Evolutionary conservation across 805 yeast species (phyloP).

Genomic region (Saturnispora saitoi): DNA sequence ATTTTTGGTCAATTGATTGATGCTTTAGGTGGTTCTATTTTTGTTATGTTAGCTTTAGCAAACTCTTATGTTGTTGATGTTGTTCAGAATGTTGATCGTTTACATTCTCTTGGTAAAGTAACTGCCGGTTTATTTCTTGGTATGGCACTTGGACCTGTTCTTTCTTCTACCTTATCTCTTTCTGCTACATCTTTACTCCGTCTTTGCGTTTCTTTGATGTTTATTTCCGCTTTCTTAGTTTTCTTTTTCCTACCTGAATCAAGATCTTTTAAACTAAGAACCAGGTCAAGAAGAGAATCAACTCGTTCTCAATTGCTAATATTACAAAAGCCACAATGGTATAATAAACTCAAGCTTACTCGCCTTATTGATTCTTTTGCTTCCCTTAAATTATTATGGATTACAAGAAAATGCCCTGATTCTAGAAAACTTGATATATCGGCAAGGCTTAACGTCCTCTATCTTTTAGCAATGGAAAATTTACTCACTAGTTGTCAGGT

Average conservation of each 20-base stretch:
- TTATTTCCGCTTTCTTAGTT: slow-evolving; percentile 29
- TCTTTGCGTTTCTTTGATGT: slow-evolving; percentile 22
- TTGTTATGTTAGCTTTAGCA: slow-evolving; percentile 46
- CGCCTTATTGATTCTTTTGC: slow-evolving; percentile 11
- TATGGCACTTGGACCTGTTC: slow-evolving; percentile 54
- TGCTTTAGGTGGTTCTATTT: slow-evolving; percentile 54
- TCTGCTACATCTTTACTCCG: slow-evolving; percentile 25
- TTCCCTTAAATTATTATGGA: slow-evolving; percentile 40
- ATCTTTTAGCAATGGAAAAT: slow-evolving; percentile 41
- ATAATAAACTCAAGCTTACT: slow-evolving; percentile 10
- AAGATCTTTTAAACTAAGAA: slow-evolving; percentile 45
- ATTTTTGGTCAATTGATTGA: slow-evolving; percentile 38
- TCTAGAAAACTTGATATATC: slow-evolving; percentile 20
- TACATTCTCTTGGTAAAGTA: slow-evolving; percentile 48
- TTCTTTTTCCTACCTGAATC: slow-evolving; percentile 51
- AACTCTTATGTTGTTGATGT: slow-evolving; percentile 72
- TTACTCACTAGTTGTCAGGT: slow-evolving; percentile 32
- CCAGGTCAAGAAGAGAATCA: slow-evolving; percentile 36
- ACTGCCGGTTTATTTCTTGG: slow-evolving; percentile 55
- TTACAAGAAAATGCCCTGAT: slow-evolving; percentile 29
- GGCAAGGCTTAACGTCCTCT: slow-evolving; percentile 40
- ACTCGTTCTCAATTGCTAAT: slow-evolving; percentile 2
- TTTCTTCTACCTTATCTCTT: slow-evolving; percentile 35
- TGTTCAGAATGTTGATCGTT: slow-evolving; percentile 51
- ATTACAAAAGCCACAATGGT: slow-evolving; percentile 2